These are phyloP conservation scores for Phyllosticta capitalensis DNA, from an alignment of 2,329 filamentous ascomycete genomes.

Conservation along the genomic window DNA sequence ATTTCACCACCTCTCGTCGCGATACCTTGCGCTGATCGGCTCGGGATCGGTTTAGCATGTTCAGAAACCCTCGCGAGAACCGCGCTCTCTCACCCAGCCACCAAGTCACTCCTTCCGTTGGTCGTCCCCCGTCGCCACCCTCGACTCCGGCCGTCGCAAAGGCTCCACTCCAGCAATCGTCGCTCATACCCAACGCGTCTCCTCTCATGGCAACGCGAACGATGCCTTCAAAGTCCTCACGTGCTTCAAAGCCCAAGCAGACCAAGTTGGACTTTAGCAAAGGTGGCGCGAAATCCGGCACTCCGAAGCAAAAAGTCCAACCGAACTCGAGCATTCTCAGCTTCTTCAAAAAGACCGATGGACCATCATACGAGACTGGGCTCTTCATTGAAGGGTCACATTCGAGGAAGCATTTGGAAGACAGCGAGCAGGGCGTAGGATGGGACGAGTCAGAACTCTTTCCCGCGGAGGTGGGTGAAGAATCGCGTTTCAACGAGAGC, in stretches of 20 bases:
- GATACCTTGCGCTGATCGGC: neutral
- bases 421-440: conserved; percentile 19
- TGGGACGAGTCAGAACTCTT: conserved; percentile 22
- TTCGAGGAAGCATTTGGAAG: conserved; percentile 16
- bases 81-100: conserved; percentile 23
- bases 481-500: conserved; percentile 35
- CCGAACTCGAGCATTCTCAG: conserved; percentile 43
- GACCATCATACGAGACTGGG: conserved; percentile 22
- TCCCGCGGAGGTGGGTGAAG: conserved; percentile 14
- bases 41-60: conserved; percentile 31
- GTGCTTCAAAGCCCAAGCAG: conserved; percentile 20
- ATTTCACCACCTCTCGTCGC: neutral
- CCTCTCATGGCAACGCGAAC: conserved; percentile 19
- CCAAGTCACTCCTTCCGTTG: conserved; percentile 36
- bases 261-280: conserved; percentile 27
- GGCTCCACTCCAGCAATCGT: conserved; percentile 13
- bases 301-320: conserved; percentile 30
- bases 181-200: conserved; percentile 10
- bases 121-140: conserved; percentile 45
- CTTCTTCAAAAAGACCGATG: conserved; percentile 45
- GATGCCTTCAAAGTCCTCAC: conserved; percentile 12
- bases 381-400: conserved; percentile 27
- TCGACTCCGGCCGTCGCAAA: conserved; percentile 11
- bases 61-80: conserved; percentile 46
- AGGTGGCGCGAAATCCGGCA: conserved; percentile 19